Evolutionary conservation across 2,329 filamentous ascomycete species (phyloP).

Genomic region (Trichoderma sp.): DNA sequence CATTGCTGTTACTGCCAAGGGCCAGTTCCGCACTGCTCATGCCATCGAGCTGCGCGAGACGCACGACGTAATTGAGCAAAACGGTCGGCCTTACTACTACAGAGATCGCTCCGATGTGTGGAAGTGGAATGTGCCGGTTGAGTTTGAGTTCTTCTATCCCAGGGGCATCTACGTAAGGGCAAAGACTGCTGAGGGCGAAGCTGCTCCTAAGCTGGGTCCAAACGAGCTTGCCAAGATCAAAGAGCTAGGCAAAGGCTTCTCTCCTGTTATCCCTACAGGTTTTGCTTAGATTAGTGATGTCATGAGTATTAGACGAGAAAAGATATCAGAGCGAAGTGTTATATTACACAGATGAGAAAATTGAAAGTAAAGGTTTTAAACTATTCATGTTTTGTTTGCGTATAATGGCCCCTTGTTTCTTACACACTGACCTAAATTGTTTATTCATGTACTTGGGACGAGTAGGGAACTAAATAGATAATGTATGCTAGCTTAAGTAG

Average conservation of each 20-base stretch:
- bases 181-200: neutral
- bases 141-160: constrained; percentile 11
- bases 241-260: neutral
- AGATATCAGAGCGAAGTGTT: neutral
- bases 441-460: neutral
- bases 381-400: neutral
- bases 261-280: neutral
- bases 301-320: neutral
- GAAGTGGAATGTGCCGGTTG: constrained; percentile 11
- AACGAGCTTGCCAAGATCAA: constrained; percentile 5
- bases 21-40: constrained; percentile 3
- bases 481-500: too few species aligned
- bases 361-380: neutral
- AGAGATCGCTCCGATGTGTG: neutral
- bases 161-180: neutral
- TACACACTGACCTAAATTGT: neutral
- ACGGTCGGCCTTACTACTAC: neutral
- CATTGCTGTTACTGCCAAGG: neutral
- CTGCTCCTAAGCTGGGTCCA: neutral
- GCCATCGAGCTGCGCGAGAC: neutral
- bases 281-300: neutral
- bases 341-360: neutral
- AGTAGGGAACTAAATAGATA: too few species aligned
- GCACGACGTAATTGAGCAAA: constrained; percentile 1
- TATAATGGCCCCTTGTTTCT: neutral